phyloP scores from a whole-genome alignment of 1,139 yeast genomes.

The Kluyveromyces marxianus region DNA sequence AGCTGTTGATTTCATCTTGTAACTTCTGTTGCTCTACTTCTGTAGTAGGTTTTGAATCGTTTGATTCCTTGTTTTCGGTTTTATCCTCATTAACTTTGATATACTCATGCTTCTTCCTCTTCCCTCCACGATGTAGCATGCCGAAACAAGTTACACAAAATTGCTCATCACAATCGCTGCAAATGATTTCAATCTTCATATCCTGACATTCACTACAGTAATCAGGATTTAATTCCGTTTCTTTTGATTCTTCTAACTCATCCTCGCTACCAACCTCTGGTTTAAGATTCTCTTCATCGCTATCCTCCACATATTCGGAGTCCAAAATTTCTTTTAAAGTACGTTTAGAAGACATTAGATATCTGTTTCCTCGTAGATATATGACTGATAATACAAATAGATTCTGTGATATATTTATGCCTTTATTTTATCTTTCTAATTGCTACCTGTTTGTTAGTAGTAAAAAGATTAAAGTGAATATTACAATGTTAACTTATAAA shows the following conservation, averaged over 20 bases:
- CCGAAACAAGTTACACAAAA: constrained; percentile 63
- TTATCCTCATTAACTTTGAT: constrained; percentile 27
- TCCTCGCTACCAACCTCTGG: constrained; percentile 12
- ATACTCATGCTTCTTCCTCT: constrained; percentile 37
- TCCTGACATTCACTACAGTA: constrained; percentile 63
- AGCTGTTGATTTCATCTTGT: constrained; percentile 14
- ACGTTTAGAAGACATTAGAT: constrained; percentile 18
- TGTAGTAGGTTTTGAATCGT: constrained; percentile 6
- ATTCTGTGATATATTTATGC: no score
- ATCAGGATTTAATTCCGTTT: constrained; percentile 29
- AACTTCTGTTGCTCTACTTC: constrained; percentile 15
- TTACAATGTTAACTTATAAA: no score
- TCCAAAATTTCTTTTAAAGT: constrained; percentile 29
- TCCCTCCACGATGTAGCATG: constrained; percentile 61
- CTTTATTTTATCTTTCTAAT: no score
- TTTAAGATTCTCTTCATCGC: constrained; percentile 15
- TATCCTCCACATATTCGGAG: constrained; percentile 28
- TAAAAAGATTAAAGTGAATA: no score
- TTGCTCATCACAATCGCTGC: constrained; percentile 52
- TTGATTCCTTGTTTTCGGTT: constrained; percentile 6
- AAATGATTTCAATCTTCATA: constrained; percentile 53
- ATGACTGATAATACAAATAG: no score
- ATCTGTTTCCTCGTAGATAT: neutral
- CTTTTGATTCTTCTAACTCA: constrained; percentile 15
- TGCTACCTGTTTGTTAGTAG: no score